Evolutionary conservation across 1,284 basidiomycete species (phyloP).

Genomic region (Puccinia coronata): DNA sequence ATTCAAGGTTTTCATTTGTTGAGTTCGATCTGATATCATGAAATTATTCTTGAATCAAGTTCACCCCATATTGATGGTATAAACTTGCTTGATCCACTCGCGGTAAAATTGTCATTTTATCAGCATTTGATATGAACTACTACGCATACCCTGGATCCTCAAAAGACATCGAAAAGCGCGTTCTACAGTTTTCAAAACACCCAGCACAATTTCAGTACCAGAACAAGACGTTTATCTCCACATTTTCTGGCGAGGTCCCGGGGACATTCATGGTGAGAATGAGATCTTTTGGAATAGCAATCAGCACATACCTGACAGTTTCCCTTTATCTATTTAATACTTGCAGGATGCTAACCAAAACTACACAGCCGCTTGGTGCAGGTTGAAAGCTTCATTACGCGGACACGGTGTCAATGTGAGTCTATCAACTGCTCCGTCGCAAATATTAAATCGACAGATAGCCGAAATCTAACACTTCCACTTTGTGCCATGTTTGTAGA

Average conservation of each 20-base stretch:
- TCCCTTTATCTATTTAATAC: not conserved
- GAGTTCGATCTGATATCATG: slow-evolving; percentile 3
- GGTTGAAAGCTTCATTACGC: slow-evolving; percentile 30
- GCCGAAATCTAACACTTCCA: not conserved
- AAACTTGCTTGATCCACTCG: not conserved
- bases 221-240: slow-evolving; percentile 33
- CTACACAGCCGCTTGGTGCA: slow-evolving; percentile 43
- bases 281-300: not conserved
- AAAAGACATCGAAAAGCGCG: slow-evolving; percentile 23
- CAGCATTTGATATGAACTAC: slow-evolving; percentile 47
- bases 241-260: slow-evolving; percentile 44
- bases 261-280: slow-evolving; percentile 32
- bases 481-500: not conserved
- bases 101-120: not conserved
- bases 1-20: slow-evolving; percentile 33
- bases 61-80: not conserved
- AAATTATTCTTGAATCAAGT: not conserved
- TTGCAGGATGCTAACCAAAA: slow-evolving; percentile 35
- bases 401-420: slow-evolving; percentile 43
- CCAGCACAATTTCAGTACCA: slow-evolving; percentile 37
- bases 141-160: slow-evolving; percentile 39
- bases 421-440: not conserved
- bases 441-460: not conserved
- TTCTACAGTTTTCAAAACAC: slow-evolving; percentile 33
- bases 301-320: not conserved